phyloP scores from a whole-genome alignment of 1,139 yeast genomes.

The Candida sp. region DNA sequence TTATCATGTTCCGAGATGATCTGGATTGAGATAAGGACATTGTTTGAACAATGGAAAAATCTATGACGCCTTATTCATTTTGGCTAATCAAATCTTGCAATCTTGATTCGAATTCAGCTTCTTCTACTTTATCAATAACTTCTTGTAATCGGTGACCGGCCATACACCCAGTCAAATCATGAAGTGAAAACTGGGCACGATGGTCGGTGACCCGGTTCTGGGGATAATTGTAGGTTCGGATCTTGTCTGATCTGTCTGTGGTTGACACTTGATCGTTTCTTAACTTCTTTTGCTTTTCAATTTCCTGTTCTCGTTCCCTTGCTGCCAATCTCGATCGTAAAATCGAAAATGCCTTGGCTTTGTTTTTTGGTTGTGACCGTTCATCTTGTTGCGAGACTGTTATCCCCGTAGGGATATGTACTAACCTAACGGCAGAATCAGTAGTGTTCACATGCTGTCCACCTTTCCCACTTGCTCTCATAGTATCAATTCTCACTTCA shows the following conservation, averaged over 20 bases:
- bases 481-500: slow-evolving; percentile 88
- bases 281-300: slow-evolving; percentile 60
- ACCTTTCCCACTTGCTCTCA: slow-evolving; percentile 97
- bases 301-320: slow-evolving; percentile 62
- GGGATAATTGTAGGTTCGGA: slow-evolving; percentile 89
- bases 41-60: too few relatives aligned
- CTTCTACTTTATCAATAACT: slow-evolving; percentile 34
- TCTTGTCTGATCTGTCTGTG: slow-evolving; percentile 89
- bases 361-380: slow-evolving; percentile 91
- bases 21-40: too few relatives aligned
- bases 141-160: slow-evolving; percentile 68
- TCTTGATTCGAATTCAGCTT: slow-evolving; percentile 24
- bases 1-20: too few relatives aligned
- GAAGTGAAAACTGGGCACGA: slow-evolving; percentile 74
- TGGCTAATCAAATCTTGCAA: slow-evolving; percentile 12
- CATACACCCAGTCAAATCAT: slow-evolving; percentile 81
- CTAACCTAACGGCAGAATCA: slow-evolving; percentile 92
- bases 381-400: slow-evolving; percentile 92
- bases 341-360: slow-evolving; percentile 89
- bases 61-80: neutral
- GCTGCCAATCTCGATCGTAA: slow-evolving; percentile 85
- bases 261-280: slow-evolving; percentile 84
- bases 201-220: slow-evolving; percentile 95
- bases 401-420: slow-evolving; percentile 90
- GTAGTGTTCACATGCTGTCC: slow-evolving; percentile 99